These are phyloP conservation scores for Fraxinus floribunda DNA, from an alignment of 305 asterid genomes.

Conservation along the genomic window DNA sequence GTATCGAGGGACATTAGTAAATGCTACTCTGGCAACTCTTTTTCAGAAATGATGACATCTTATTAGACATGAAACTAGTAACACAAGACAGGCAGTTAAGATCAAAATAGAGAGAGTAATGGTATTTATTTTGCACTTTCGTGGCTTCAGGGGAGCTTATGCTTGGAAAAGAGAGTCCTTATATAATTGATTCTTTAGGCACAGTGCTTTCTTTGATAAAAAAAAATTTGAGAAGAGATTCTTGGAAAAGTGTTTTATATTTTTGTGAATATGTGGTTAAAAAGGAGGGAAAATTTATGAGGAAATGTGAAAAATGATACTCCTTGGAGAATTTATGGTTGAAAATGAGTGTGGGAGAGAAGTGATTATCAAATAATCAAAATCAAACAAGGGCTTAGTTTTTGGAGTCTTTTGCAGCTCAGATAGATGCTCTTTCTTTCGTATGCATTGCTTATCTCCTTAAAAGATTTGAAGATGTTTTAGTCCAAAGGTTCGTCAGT, in stretches of 20 bases:
- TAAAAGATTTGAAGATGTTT: slow-evolving; percentile 19
- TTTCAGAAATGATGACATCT: not conserved
- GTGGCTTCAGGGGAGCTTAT: slow-evolving; percentile 6
- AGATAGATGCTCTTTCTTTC: slow-evolving; percentile 9
- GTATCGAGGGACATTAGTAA: not conserved
- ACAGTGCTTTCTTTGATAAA: not conserved
- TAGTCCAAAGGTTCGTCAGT: slow-evolving; percentile 13
- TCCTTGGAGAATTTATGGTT: not conserved
- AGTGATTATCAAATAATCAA: not conserved
- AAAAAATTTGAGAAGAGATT: not conserved
- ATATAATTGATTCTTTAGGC: not conserved
- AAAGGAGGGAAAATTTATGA: not conserved
- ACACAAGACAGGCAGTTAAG: not conserved
- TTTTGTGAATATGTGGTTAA: not conserved
- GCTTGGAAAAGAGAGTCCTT: not conserved
- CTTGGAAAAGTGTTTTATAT: not conserved
- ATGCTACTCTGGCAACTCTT: not conserved
- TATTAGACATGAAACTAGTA: not conserved
- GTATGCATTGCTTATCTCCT: not conserved
- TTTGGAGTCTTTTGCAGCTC: slow-evolving; percentile 19
- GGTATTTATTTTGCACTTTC: not conserved
- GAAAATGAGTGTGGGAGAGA: not conserved
- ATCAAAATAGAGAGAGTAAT: not conserved
- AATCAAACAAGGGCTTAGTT: not conserved
- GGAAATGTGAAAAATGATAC: not conserved